Evolutionary conservation across 257 asterid species (phyloP).

Genomic region (Solanum appendiculatum): DNA sequence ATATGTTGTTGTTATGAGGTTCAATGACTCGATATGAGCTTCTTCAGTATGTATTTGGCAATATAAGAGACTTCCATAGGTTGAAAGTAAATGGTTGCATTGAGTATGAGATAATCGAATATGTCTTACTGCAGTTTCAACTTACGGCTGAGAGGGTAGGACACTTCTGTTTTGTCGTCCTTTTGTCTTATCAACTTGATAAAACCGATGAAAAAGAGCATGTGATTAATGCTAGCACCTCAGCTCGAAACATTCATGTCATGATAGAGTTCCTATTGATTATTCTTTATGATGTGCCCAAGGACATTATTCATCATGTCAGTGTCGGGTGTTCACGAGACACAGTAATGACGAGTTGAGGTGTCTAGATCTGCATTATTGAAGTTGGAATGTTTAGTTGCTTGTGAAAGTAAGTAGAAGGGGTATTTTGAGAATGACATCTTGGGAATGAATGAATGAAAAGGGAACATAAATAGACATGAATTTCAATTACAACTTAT

Average conservation of each 20-base stretch:
- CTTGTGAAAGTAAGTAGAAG: too few species aligned
- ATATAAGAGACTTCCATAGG: not conserved
- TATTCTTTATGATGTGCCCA: not conserved
- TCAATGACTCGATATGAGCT: not conserved
- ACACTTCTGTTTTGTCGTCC: not conserved
- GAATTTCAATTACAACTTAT: too few species aligned
- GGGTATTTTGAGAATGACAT: too few species aligned
- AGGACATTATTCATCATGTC: not conserved
- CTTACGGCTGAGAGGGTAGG: not conserved
- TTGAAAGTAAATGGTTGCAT: not conserved
- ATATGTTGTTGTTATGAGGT: not conserved
- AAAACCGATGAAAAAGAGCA: too few species aligned
- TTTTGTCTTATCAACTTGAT: too few species aligned
- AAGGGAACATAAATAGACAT: too few species aligned
- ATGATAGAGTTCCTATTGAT: not conserved
- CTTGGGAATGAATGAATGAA: too few species aligned
- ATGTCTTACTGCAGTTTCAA: not conserved
- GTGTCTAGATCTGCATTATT: too few species aligned
- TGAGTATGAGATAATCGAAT: not conserved
- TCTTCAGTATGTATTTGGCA: not conserved
- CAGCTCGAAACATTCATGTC: not conserved
- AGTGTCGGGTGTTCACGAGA: too few species aligned
- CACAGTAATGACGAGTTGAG: too few species aligned
- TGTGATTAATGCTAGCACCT: not conserved
- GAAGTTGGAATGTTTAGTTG: too few species aligned